Evolutionary conservation across 345 rosid genomes (phyloP).

Genomic region (Raphanus sativus): DNA sequence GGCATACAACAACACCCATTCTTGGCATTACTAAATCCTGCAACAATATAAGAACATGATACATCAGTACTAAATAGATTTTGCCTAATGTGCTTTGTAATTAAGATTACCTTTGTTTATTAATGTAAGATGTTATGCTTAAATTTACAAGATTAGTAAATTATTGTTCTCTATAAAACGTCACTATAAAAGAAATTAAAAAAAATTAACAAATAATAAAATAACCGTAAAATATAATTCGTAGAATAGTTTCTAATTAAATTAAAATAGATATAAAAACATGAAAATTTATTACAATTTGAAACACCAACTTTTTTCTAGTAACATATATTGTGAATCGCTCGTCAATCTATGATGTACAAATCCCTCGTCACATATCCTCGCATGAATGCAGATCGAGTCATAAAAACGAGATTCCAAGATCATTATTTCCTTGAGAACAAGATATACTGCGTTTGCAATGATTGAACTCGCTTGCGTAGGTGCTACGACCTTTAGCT

Average conservation of each 20-base stretch:
- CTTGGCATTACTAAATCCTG: slow-evolving; percentile 29
- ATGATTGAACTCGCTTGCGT: slow-evolving; percentile 37
- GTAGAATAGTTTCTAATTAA: background rate
- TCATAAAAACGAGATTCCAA: slow-evolving; percentile 49
- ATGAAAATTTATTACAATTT: background rate
- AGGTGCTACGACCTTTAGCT: slow-evolving; percentile 30
- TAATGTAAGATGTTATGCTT: background rate
- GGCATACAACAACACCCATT: slow-evolving; percentile 38
- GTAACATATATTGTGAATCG: slow-evolving; percentile 38
- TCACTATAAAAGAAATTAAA: background rate
- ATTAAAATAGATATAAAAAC: background rate
- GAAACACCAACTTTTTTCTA: background rate
- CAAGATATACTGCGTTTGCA: slow-evolving; percentile 39
- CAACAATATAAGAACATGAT: slow-evolving; percentile 13
- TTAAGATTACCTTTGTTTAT: background rate
- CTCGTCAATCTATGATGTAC: slow-evolving; percentile 45
- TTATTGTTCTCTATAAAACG: background rate
- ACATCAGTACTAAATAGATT: background rate
- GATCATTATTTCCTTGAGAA: slow-evolving; percentile 61
- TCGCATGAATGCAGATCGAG: slow-evolving; percentile 33
- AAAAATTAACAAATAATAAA: background rate
- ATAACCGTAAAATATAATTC: background rate
- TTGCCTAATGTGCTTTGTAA: background rate
- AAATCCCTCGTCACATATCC: slow-evolving; percentile 20
- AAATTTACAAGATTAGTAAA: background rate